These are phyloP conservation scores for Mycocentrospora acerina DNA, from an alignment of 2,329 filamentous ascomycete genomes.

Conservation along the genomic window DNA sequence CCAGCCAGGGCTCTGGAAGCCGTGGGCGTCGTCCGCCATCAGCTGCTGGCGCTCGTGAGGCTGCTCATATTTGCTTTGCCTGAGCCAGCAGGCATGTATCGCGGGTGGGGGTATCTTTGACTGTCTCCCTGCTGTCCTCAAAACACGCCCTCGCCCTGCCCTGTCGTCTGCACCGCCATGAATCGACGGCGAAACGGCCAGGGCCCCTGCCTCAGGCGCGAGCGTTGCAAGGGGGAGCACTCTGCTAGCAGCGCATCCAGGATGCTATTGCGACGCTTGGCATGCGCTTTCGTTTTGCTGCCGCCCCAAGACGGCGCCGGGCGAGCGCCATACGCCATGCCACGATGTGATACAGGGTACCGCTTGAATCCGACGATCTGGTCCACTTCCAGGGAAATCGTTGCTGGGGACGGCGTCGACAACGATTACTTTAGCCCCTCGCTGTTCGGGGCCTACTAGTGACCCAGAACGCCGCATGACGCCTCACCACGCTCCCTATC, in stretches of 20 bases:
- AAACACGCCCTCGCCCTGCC: slow-evolving; percentile 23
- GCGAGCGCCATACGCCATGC: slow-evolving; percentile 37
- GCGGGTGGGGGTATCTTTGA: slow-evolving; percentile 30
- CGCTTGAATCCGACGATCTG: slow-evolving; percentile 45
- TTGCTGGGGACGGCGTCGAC: slow-evolving; percentile 28
- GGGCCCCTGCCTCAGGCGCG: slow-evolving; percentile 28
- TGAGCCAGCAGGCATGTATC: slow-evolving; percentile 15
- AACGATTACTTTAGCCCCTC: slow-evolving; percentile 38
- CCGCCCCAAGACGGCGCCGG: slow-evolving; percentile 28
- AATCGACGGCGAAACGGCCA: slow-evolving; percentile 30
- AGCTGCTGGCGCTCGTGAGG: slow-evolving; percentile 18
- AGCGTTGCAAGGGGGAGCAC: slow-evolving; percentile 22
- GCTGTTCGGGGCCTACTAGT: slow-evolving; percentile 35
- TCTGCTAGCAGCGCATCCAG: slow-evolving; percentile 22
- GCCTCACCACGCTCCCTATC: slow-evolving; percentile 31
- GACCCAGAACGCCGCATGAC: slow-evolving; percentile 37
- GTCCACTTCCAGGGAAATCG: slow-evolving; percentile 34
- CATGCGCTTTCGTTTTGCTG: slow-evolving; percentile 30
- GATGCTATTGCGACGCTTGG: slow-evolving; percentile 27
- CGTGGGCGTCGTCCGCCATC: slow-evolving; percentile 1
- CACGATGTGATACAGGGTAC: slow-evolving; percentile 45
- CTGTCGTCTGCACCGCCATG: slow-evolving; percentile 27
- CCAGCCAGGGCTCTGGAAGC: no score
- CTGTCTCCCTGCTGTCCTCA: slow-evolving; percentile 27
- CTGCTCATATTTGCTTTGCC: slow-evolving; percentile 4